These are phyloP conservation scores for Nakazawaea populi DNA, from an alignment of 805 yeast genomes.

Conservation along the genomic window DNA sequence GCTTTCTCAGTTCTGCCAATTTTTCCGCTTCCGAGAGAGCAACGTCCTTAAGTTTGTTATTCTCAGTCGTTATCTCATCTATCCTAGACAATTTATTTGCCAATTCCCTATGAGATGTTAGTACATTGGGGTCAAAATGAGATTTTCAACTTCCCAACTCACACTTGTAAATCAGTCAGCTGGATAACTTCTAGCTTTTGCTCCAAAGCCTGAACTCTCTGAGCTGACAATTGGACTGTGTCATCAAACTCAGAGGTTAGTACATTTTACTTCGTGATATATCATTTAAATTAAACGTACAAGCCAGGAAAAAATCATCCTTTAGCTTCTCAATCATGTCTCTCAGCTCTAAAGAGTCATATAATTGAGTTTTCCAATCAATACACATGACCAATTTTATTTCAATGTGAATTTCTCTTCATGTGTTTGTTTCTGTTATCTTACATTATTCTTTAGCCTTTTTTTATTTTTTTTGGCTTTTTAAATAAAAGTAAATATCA, in stretches of 20 bases:
- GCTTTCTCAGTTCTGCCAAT: neutral
- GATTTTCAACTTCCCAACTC: neutral
- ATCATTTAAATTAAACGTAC: neutral
- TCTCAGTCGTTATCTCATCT: neutral
- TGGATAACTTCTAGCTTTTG: neutral
- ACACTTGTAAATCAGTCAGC: slow-evolving; percentile 10
- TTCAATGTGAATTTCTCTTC: neutral
- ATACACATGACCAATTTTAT: neutral
- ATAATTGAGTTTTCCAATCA: slow-evolving; percentile 3
- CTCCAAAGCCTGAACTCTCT: slow-evolving; percentile 1
- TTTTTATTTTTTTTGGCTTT: neutral
- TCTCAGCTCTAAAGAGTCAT: neutral
- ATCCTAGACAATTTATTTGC: neutral
- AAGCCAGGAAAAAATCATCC: slow-evolving; percentile 2
- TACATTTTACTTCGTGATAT: neutral
- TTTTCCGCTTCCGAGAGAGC: neutral
- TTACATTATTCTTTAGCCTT: neutral
- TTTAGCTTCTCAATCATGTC: slow-evolving; percentile 5
- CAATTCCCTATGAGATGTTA: slow-evolving; percentile 4
- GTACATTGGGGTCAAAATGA: neutral
- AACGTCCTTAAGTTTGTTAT: neutral
- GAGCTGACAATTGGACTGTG: slow-evolving; percentile 5
- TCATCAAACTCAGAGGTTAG: neutral
- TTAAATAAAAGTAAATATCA: too few species aligned
- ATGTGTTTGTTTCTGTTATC: neutral